Evolutionary conservation across 2,329 filamentous ascomycete genomes (phyloP).

Genomic region (Penicillium expansum): DNA sequence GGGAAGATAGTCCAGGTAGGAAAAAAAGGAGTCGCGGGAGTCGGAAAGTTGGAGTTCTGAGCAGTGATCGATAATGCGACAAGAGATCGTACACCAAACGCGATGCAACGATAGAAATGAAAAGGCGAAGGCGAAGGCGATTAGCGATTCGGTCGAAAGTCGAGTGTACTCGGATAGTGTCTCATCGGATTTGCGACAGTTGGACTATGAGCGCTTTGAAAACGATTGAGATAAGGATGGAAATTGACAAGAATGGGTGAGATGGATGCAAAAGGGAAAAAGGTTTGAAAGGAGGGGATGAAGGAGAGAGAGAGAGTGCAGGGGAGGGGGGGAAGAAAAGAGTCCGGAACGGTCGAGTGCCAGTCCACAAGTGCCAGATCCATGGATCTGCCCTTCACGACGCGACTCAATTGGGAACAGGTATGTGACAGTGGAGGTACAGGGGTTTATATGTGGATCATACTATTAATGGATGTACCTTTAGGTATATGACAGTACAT

Average conservation of each 20-base stretch:
- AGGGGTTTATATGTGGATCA: background rate
- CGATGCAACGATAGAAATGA: conserved; percentile 8
- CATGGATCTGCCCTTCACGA: conserved; percentile 29
- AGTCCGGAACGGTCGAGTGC: conserved; percentile 27
- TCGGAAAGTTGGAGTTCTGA: background rate
- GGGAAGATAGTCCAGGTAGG: background rate
- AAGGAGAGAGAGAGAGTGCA: conserved; percentile 13
- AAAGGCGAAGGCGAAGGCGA: conserved; percentile 10
- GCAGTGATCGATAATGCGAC: conserved; percentile 17
- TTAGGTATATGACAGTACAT: conserved; percentile 23
- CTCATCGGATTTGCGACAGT: conserved; percentile 27
- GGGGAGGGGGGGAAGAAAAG: conserved; percentile 23
- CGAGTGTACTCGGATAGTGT: conserved; percentile 9
- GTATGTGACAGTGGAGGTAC: conserved; percentile 3
- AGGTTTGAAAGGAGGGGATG: conserved; percentile 19
- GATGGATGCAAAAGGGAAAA: conserved; percentile 14
- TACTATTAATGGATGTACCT: conserved; percentile 12
- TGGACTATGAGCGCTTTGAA: conserved; percentile 9
- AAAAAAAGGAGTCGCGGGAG: conserved; percentile 9
- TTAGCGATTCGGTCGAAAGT: conserved; percentile 21
- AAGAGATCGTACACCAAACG: conserved; percentile 10
- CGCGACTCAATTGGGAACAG: conserved; percentile 21
- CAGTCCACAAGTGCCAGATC: conserved; percentile 27
- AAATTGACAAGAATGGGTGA: conserved; percentile 10
- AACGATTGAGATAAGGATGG: conserved; percentile 11